phyloP scores from a whole-genome alignment of 2,329 filamentous ascomycete genomes.

The Teratosphaeria zuluensis region DNA sequence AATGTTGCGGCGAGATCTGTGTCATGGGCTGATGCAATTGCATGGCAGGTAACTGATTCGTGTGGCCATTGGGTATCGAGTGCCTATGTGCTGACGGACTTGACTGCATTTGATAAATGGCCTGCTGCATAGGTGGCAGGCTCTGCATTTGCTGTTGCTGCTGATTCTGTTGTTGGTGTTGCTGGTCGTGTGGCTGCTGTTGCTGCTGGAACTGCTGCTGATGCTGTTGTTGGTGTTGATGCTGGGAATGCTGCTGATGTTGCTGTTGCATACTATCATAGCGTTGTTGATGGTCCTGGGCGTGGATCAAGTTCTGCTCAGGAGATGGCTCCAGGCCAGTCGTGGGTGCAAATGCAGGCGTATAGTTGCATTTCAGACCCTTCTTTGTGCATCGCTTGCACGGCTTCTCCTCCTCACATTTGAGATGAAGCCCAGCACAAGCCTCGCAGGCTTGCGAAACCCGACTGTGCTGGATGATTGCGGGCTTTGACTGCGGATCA shows the following conservation, averaged over 20 bases:
- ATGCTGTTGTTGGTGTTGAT: slow-evolving; percentile 1
- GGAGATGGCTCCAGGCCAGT: slow-evolving; percentile 13
- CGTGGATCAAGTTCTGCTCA: slow-evolving; percentile 10
- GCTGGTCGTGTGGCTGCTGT: not conserved
- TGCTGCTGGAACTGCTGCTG: slow-evolving; percentile 1
- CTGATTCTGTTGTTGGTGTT: slow-evolving; percentile 1
- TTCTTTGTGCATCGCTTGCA: slow-evolving; percentile 44
- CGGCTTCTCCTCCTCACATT: slow-evolving; percentile 46
- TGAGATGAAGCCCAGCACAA: slow-evolving; percentile 43
- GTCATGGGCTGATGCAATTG: slow-evolving; percentile 4
- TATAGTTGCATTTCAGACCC: slow-evolving; percentile 35
- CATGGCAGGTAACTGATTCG: slow-evolving; percentile 7
- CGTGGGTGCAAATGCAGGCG: slow-evolving; percentile 12
- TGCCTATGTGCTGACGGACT: slow-evolving; percentile 9
- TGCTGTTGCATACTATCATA: slow-evolving; percentile 4
- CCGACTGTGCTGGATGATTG: slow-evolving; percentile 26
- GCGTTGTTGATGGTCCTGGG: slow-evolving; percentile 15
- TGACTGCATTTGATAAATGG: slow-evolving; percentile 15
- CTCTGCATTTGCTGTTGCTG: slow-evolving; percentile 3
- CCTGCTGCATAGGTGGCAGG: slow-evolving; percentile 13
- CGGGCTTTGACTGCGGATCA: slow-evolving; percentile 19
- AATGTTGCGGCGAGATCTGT: slow-evolving; percentile 4
- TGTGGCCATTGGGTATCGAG: slow-evolving; percentile 5
- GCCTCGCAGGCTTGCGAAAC: slow-evolving; percentile 44
- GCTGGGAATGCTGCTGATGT: not conserved